Percentiles rank a stretch among this genome's conserved stretches.
phyloP scores from a whole-genome alignment of 257 asterid genomes.

The Capsicum rhomboideum region DNA sequence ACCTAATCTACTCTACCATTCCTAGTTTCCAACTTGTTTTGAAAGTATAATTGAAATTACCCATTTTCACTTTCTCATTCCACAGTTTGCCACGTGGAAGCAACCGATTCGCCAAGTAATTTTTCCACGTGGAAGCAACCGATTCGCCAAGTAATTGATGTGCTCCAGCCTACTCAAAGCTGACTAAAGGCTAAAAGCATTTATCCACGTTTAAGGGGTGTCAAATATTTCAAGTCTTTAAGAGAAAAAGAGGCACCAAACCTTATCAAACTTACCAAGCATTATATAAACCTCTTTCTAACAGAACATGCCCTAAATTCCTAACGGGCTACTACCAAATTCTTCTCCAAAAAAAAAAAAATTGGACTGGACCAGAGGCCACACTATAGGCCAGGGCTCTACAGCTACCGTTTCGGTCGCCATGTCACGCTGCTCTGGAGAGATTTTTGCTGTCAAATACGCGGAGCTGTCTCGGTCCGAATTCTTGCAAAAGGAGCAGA shows the following conservation, averaged over 20 bases:
- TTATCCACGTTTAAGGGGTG: conserved; percentile 38
- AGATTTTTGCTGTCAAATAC: conserved; percentile 53
- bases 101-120: conserved; percentile 18
- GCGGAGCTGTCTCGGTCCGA: conserved; percentile 29
- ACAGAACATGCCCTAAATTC: too few relatives aligned
- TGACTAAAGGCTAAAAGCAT: conserved; percentile 41
- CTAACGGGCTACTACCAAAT: not conserved
- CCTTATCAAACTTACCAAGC: not conserved
- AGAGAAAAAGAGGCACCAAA: not conserved
- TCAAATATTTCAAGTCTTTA: conserved; percentile 16
- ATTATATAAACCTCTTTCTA: too few relatives aligned
- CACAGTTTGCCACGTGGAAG: conserved; percentile 26
- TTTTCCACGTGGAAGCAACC: too few relatives aligned
- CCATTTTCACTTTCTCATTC: too few relatives aligned
- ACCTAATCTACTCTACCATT: conserved; percentile 24
- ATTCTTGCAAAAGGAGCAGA: conserved; percentile 37
- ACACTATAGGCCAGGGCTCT: conserved; percentile 52
- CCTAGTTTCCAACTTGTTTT: conserved; percentile 15
- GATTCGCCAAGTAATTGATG: too few relatives aligned
- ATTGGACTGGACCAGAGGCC: conserved; percentile 80
- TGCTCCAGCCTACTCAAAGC: conserved; percentile 12
- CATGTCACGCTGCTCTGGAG: conserved; percentile 21
- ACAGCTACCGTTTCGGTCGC: conserved; percentile 55
- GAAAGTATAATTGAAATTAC: conserved; percentile 7
- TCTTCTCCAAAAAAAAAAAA: not conserved